phyloP scores from a whole-genome alignment of 1,139 yeast genomes.

The Yamadazyma membranifaciens region DNA sequence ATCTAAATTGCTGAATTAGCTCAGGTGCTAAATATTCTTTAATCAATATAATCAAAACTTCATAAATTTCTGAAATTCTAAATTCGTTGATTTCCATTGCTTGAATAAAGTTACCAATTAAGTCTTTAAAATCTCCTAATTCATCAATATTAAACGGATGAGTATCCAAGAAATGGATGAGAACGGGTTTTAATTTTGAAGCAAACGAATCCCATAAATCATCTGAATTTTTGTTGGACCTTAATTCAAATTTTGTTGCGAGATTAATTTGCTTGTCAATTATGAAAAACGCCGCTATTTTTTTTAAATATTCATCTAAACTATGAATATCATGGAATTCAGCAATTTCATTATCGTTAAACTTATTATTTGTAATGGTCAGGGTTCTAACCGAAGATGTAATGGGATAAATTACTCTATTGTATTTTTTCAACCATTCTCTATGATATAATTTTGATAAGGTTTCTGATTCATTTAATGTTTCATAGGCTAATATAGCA shows the following conservation, averaged over 20 bases:
- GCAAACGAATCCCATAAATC: conserved; percentile 78
- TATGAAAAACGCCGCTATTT: conserved; percentile 73
- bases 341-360: conserved; percentile 19
- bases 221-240: conserved; percentile 58
- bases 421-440: conserved; percentile 74
- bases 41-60: conserved; percentile 59
- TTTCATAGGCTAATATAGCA: conserved; percentile 76
- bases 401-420: conserved; percentile 67
- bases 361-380: conserved; percentile 11
- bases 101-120: conserved; percentile 72
- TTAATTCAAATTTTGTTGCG: conserved; percentile 53
- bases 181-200: conserved; percentile 56
- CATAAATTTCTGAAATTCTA: conserved; percentile 60
- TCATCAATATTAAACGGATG: conserved; percentile 32
- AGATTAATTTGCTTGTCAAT: conserved; percentile 67
- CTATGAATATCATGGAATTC: conserved; percentile 21
- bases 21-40: conserved; percentile 57
- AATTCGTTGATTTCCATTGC: conserved; percentile 73
- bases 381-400: conserved; percentile 28
- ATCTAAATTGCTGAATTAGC: conserved; percentile 55
- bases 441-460: conserved; percentile 64
- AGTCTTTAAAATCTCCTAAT: conserved; percentile 43
- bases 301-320: conserved; percentile 56
- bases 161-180: conserved; percentile 34
- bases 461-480: conserved; percentile 62